Conservation (phyloP, 108 stramenopile genomes). For the Skeletonema grethae region DNA sequence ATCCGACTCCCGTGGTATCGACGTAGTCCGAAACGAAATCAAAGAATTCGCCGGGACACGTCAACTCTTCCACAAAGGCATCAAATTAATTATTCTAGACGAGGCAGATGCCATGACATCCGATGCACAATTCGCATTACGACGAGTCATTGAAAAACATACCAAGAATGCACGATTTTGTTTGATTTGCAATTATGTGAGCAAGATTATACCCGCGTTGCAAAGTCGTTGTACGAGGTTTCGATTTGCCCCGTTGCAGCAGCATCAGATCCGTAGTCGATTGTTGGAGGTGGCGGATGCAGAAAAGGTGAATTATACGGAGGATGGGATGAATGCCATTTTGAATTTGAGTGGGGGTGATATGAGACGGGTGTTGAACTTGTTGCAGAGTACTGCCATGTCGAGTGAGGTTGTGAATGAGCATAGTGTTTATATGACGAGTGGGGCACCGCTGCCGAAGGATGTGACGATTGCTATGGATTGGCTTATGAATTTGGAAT, state of each 20-base stretch:
- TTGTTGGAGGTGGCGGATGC: constrained; percentile 71
- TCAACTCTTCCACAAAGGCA: constrained; percentile 82
- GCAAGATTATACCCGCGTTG: constrained; percentile 95
- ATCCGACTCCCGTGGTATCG: constrained; percentile 84
- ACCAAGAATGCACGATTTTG: constrained; percentile 94
- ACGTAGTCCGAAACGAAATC: constrained; percentile 95
- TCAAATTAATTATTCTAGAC: constrained; percentile 92
- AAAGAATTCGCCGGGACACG: constrained; percentile 95
- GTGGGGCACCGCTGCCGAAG: constrained; percentile 80
- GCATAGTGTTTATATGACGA: constrained; percentile 76
- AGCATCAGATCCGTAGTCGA: constrained; percentile 77
- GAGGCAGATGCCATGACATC: constrained; percentile 95
- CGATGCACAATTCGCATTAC: constrained; percentile 93
- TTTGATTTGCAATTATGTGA: constrained; percentile 96
- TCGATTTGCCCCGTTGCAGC: constrained; percentile 90
- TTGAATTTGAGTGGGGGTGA: constrained; percentile 82
- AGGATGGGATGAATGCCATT: constrained; percentile 79
- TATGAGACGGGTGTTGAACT: constrained; percentile 92
- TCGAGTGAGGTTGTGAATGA: constrained; percentile 63
- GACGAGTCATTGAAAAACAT: constrained; percentile 92
- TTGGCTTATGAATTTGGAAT: constrained; percentile 72
- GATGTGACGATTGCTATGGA: constrained; percentile 67
- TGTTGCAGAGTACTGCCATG: constrained; percentile 90
- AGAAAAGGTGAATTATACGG: constrained; percentile 63
- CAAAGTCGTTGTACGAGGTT: constrained; percentile 94